Evolutionary conservation across 345 rosid species (phyloP), one percentile per base, ranked within the genome.

Genomic region (Stellera chamaejasme): DNA sequence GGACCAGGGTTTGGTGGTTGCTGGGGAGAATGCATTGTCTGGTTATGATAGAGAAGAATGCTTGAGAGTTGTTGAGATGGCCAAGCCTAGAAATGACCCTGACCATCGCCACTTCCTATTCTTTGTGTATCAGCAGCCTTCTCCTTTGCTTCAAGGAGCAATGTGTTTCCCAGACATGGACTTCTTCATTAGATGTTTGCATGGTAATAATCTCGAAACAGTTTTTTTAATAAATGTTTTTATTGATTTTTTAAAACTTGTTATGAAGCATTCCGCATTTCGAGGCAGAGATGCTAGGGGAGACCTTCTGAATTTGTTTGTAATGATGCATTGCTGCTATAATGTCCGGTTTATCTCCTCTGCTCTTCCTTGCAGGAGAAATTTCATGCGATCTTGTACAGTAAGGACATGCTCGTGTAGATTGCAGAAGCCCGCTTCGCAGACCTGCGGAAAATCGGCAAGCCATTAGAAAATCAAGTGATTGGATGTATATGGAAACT

Each of bases 11-110:
- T 65, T 92, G 72, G 13, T 50, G 11, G 69, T 81, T 50, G 87
- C 85, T 1, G 96, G 98, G 48, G 83, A 79, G 71, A 92, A 92
- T 69, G 68, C 70, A 11, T 72, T 77, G 12, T 72, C 93, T 46
- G 85, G 93, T 70, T 84, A 73, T 27, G 87, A 86, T 46, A 75
- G 87, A 75, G 98, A 84, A 65, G 78, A 81, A 26, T 82, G 68
- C 67, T 68, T 75, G 83, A 80, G 87, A 81, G 62, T 92, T 62
- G 75, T 85, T 58, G 92, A 88, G 70, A 80, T 72, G 72, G 95
- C 85, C 28, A 92, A 88, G 65, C 96, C 98, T 19, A 82, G 82
- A 78, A 80, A 86, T 60, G 84, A 92, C 67, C 98, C 98, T 6
- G 90, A 88, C 57, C 76, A 13, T 45, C 75, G 70, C 55, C 88